A percentile compares a stretch with the other conserved stretches of the same genome.
Evolutionary conservation across 1,284 basidiomycete genomes (phyloP).

Genomic region (Leccinum griseonigrum): DNA sequence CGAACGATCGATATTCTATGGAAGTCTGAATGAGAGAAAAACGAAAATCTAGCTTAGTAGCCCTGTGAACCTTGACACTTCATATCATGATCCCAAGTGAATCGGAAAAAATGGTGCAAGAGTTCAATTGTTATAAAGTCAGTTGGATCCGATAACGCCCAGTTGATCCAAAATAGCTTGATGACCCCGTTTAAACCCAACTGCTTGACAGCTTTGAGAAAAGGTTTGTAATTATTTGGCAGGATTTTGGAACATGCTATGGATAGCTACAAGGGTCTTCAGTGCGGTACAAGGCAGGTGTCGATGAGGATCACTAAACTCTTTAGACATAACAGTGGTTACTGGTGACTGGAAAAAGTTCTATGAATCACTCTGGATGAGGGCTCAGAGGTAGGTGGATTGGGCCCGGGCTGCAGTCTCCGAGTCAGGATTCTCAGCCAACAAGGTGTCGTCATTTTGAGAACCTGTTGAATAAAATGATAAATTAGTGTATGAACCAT

Average conservation of each 20-base stretch:
- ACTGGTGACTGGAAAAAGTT: background rate
- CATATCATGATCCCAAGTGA: conserved; percentile 1
- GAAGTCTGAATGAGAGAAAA: conserved; percentile 9
- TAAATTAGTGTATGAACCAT: too few relatives aligned
- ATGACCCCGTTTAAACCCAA: conserved; percentile 6
- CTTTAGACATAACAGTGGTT: conserved; percentile 1
- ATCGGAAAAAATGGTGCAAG: conserved; percentile 5
- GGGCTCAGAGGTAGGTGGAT: too few relatives aligned
- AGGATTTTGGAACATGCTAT: background rate
- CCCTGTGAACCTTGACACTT: conserved; percentile 5
- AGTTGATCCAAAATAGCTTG: conserved; percentile 10
- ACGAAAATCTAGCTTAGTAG: conserved; percentile 2
- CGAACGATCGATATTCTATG: background rate
- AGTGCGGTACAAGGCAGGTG: background rate
- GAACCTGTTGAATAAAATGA: too few relatives aligned
- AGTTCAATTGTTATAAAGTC: conserved; percentile 3
- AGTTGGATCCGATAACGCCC: conserved; percentile 5
- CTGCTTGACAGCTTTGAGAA: background rate
- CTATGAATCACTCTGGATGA: background rate
- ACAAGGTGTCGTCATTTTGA: too few relatives aligned
- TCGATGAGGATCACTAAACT: background rate
- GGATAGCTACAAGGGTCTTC: background rate
- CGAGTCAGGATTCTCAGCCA: too few relatives aligned
- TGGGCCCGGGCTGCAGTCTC: too few relatives aligned
- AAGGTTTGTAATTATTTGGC: conserved; percentile 1